Evolutionary conservation across 148 eudicot genomes (phyloP).

Genomic region (Persicaria maculosa): DNA sequence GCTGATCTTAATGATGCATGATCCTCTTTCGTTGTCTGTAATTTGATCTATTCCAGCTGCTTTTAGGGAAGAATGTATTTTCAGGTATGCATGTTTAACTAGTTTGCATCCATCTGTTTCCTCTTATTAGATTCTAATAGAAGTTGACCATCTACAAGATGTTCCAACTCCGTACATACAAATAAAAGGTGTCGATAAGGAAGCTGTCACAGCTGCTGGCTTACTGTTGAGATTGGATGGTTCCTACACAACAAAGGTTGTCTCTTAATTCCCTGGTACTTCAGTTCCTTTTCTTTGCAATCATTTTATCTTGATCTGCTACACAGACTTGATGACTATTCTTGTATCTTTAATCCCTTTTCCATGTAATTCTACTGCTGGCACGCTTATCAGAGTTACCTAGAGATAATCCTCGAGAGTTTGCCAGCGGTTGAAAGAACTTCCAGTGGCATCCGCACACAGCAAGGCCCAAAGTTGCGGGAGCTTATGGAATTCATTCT

Average conservation of each 20-base stretch:
- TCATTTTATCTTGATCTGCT: neutral
- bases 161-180: conserved; percentile 81
- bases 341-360: neutral
- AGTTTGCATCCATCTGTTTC: neutral
- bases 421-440: conserved; percentile 61
- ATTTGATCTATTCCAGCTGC: conserved; percentile 8
- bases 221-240: conserved; percentile 73
- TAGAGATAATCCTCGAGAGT: conserved; percentile 69
- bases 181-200: conserved; percentile 86
- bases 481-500: conserved; percentile 83
- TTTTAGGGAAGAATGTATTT: neutral
- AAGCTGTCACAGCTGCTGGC: conserved; percentile 81
- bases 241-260: conserved; percentile 91
- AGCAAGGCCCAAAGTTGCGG: conserved; percentile 81
- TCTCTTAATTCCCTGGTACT: neutral
- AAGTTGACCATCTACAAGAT: conserved; percentile 90
- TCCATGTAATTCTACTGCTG: conserved; percentile 8
- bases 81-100: neutral
- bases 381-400: conserved; percentile 55
- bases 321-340: neutral
- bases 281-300: neutral
- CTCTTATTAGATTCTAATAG: conserved; percentile 66
- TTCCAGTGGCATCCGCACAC: conserved; percentile 77
- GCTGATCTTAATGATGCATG: neutral
- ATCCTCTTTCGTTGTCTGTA: neutral